These are phyloP conservation scores for Cystobasidium ongulense DNA, from an alignment of 768 basidiomycete genomes.

Conservation along the genomic window DNA sequence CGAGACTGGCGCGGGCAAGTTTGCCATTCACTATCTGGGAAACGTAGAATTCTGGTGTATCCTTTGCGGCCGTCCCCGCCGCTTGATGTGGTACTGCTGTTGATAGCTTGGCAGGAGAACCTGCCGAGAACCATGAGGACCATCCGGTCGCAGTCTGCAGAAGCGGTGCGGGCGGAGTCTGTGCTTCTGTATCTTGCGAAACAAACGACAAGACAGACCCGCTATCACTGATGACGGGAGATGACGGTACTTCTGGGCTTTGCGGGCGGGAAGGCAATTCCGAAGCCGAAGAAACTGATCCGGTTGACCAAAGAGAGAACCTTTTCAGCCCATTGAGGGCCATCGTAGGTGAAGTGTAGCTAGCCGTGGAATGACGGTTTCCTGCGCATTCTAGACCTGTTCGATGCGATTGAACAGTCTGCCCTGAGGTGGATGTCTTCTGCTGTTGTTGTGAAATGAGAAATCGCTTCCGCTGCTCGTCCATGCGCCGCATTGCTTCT, in stretches of 20 bases:
- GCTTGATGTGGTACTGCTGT: slow-evolving; percentile 43
- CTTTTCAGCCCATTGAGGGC: slow-evolving; percentile 34
- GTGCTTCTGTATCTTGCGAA: neutral
- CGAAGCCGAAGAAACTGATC: slow-evolving; percentile 23
- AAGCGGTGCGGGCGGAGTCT: slow-evolving; percentile 49
- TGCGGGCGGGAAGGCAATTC: slow-evolving; percentile 3
- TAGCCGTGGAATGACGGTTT: neutral
- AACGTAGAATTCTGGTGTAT: slow-evolving; percentile 56
- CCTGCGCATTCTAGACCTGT: slow-evolving; percentile 11
- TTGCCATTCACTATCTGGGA: slow-evolving; percentile 52
- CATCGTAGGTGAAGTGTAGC: neutral
- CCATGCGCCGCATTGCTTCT: slow-evolving; percentile 56
- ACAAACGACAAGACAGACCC: neutral
- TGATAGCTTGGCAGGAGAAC: slow-evolving; percentile 50
- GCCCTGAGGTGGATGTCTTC: slow-evolving; percentile 56
- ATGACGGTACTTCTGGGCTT: neutral
- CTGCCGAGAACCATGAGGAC: slow-evolving; percentile 69
- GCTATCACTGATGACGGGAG: slow-evolving; percentile 27
- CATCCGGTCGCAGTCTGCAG: slow-evolving; percentile 51
- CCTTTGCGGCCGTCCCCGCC: slow-evolving; percentile 31
- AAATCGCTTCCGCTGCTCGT: slow-evolving; percentile 59
- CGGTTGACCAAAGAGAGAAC: slow-evolving; percentile 38
- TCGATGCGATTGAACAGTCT: slow-evolving; percentile 50
- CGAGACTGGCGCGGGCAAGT: slow-evolving; percentile 55
- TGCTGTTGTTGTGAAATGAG: slow-evolving; percentile 57